Evolutionary conservation across 331 rosid species (phyloP).

Genomic region (Quercus phellos): DNA sequence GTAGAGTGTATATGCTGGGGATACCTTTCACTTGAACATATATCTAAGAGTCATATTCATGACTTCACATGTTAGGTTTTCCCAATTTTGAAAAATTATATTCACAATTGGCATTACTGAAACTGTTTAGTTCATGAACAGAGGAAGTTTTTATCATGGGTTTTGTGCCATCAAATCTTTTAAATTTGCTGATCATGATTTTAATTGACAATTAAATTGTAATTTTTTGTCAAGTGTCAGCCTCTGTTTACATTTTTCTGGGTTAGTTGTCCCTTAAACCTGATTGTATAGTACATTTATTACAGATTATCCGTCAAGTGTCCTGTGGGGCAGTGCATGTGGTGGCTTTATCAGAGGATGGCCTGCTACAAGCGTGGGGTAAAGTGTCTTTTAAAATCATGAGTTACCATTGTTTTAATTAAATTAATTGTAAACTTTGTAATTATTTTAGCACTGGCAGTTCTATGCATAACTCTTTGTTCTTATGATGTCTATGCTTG

Average conservation of each 20-base stretch:
- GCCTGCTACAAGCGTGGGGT: constrained; percentile 94
- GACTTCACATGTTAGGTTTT: constrained; percentile 11
- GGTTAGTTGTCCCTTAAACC: neutral
- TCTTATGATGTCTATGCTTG: constrained; percentile 1
- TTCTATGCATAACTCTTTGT: neutral
- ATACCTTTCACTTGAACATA: neutral
- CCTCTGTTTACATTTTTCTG: neutral
- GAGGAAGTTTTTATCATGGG: neutral
- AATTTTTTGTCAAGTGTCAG: neutral
- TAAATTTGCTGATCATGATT: neutral
- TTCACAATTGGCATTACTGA: neutral
- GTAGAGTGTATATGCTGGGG: neutral
- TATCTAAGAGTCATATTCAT: neutral
- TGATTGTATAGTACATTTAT: neutral
- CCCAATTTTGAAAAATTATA: neutral
- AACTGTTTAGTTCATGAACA: neutral
- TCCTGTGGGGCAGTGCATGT: constrained; percentile 93
- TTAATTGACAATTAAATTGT: neutral
- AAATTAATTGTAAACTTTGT: neutral
- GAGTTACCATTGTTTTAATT: neutral
- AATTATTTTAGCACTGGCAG: neutral
- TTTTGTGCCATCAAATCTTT: neutral
- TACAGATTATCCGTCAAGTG: constrained; percentile 72
- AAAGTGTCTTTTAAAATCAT: constrained; percentile 21
- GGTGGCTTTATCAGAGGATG: constrained; percentile 82